A percentile compares a stretch with the other conserved stretches of the same genome.
Evolutionary conservation across 2,329 filamentous ascomycete species (phyloP).

Genomic region (Onygenales sp.): DNA sequence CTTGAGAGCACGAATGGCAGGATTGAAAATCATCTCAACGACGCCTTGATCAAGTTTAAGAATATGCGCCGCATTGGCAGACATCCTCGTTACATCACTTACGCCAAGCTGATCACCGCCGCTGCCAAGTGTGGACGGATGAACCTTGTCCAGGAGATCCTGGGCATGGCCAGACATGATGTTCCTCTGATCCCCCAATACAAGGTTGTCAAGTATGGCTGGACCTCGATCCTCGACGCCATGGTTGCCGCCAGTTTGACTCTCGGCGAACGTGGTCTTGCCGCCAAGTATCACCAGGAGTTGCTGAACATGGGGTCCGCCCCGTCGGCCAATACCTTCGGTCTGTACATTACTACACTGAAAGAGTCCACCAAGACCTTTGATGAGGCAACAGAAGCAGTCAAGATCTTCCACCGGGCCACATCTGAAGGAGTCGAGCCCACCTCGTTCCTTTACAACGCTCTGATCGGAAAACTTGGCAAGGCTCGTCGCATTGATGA

Average conservation of each 20-base stretch:
- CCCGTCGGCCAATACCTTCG: conserved; percentile 94
- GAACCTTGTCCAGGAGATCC: conserved; percentile 73
- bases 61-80: conserved; percentile 89
- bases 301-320: conserved; percentile 81
- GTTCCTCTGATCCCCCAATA: conserved; percentile 79
- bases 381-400: conserved; percentile 90
- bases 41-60: conserved; percentile 73
- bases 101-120: conserved; percentile 86
- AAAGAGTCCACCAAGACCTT: conserved; percentile 97
- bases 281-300: conserved; percentile 83
- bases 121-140: conserved; percentile 78
- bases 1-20: conserved; percentile 72
- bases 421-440: conserved; percentile 91
- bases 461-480: conserved; percentile 93
- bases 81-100: conserved; percentile 91
- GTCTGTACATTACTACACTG: conserved; percentile 96
- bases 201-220: conserved; percentile 81
- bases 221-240: conserved; percentile 90
- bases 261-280: conserved; percentile 68
- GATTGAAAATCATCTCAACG: conserved; percentile 63
- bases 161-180: conserved; percentile 81
- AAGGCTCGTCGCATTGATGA: conserved; percentile 97
- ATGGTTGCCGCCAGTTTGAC: conserved; percentile 91
- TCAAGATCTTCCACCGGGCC: conserved; percentile 93
- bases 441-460: conserved; percentile 95